Percentiles rank a stretch among this genome's conserved stretches.
Conservation (phyloP, 306 rosid genomes). For the Rosa rugosa region DNA sequence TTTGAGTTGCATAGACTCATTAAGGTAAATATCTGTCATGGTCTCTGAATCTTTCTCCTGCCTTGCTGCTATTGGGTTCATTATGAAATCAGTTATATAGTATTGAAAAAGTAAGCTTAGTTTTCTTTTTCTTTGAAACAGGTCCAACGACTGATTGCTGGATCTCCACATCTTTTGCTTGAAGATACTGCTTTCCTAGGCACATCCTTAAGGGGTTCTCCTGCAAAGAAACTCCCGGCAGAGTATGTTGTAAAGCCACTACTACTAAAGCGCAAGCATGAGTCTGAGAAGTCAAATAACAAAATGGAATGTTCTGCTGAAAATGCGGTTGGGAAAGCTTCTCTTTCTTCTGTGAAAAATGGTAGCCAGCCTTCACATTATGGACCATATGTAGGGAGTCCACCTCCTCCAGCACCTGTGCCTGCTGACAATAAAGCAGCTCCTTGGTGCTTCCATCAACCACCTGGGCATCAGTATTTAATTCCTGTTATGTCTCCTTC, state of each 20-base stretch:
- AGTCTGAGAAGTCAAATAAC: conserved; percentile 55
- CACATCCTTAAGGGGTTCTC: conserved; percentile 50
- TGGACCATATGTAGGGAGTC: conserved; percentile 49
- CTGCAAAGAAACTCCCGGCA: conserved; percentile 51
- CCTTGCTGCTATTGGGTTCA: not conserved
- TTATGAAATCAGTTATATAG: not conserved
- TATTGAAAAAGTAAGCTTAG: not conserved
- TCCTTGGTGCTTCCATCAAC: conserved; percentile 70
- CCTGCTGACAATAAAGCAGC: conserved; percentile 50
- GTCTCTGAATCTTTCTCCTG: not conserved
- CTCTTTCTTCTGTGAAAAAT: conserved; percentile 51
- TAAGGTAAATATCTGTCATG: conserved; percentile 24
- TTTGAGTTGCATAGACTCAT: conserved; percentile 49
- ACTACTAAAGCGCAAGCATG: conserved; percentile 50
- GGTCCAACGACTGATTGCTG: conserved; percentile 95
- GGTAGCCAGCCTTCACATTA: conserved; percentile 56
- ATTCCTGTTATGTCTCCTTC: conserved; percentile 88
- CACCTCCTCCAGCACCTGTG: conserved; percentile 41
- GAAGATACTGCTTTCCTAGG: conserved; percentile 64
- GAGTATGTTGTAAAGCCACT: conserved; percentile 27
- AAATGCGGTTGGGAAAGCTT: conserved; percentile 76
- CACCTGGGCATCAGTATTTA: conserved; percentile 82
- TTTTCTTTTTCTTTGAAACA: conserved; percentile 37
- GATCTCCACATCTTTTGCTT: conserved; percentile 71
- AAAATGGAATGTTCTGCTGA: conserved; percentile 82